A percentile compares a stretch with the other conserved stretches of the same genome.
phyloP scores from a whole-genome alignment of 2,329 filamentous ascomycete species.

The Orbilia brochopaga region DNA sequence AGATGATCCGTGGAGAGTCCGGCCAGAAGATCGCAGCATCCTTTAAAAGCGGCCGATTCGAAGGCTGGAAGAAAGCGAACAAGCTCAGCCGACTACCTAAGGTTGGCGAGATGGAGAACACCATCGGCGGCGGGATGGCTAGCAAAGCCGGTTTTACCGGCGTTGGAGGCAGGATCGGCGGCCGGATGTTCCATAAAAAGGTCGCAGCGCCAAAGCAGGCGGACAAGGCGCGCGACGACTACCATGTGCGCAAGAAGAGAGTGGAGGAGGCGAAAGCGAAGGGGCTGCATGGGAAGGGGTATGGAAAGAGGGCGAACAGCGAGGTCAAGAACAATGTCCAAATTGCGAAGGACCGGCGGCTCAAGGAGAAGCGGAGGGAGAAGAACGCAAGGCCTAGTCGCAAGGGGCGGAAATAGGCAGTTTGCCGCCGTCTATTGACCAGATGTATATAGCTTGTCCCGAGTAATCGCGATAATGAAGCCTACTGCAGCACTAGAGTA shows the following conservation, averaged over 20 bases:
- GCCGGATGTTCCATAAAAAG: constrained; percentile 69
- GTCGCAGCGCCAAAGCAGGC: constrained; percentile 90
- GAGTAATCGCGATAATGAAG: neutral
- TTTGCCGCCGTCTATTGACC: neutral
- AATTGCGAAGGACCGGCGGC: constrained; percentile 79
- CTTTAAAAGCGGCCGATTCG: constrained; percentile 92
- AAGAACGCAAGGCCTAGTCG: constrained; percentile 86
- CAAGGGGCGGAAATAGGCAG: constrained; percentile 47
- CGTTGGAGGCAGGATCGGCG: constrained; percentile 58
- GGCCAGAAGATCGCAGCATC: constrained; percentile 94
- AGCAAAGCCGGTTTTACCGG: constrained; percentile 65
- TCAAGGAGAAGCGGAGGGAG: constrained; percentile 75
- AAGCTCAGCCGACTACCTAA: constrained; percentile 77
- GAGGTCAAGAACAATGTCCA: constrained; percentile 84
- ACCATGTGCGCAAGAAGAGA: constrained; percentile 85
- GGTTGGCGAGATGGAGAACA: constrained; percentile 78
- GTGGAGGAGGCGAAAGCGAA: constrained; percentile 86
- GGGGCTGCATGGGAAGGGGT: constrained; percentile 72
- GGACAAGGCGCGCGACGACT: constrained; percentile 91
- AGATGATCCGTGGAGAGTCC: constrained; percentile 83
- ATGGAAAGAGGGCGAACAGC: constrained; percentile 71
- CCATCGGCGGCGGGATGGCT: constrained; percentile 55
- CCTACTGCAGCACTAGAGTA: too few species aligned
- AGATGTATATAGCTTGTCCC: neutral
- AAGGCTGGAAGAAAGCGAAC: constrained; percentile 87